Percentiles rank a stretch among this genome's conserved stretches.
Conservation (phyloP, 495 filamentous ascomycete species). For the Sordaria brevicollis region DNA sequence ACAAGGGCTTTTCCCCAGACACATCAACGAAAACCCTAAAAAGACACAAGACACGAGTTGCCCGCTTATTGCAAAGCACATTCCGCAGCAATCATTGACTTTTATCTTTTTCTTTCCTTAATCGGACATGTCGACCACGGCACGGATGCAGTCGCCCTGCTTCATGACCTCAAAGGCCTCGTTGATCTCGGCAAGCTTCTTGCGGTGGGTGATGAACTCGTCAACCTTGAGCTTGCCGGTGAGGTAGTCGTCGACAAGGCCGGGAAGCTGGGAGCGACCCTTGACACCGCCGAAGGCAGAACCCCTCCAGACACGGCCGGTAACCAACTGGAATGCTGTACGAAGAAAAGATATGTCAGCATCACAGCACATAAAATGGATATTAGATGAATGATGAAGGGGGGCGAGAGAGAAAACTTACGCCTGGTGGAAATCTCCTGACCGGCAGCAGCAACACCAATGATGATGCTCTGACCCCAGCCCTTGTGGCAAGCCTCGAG, state of each 20-base stretch:
- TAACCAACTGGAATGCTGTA: slow-evolving; percentile 95
- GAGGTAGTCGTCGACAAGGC: slow-evolving; percentile 84
- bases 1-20: neutral
- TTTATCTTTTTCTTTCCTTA: too few species aligned
- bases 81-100: neutral
- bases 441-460: slow-evolving; percentile 93
- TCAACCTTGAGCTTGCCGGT: slow-evolving; percentile 89
- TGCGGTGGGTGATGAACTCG: slow-evolving; percentile 97
- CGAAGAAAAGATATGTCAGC: slow-evolving; percentile 14
- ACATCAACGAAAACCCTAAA: neutral
- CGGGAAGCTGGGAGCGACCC: slow-evolving; percentile 84
- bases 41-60: slow-evolving; percentile 1
- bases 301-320: slow-evolving; percentile 93
- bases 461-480: slow-evolving; percentile 97
- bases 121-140: slow-evolving; percentile 53
- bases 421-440: slow-evolving; percentile 94
- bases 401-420: slow-evolving; percentile 41
- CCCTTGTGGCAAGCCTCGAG: slow-evolving; percentile 99
- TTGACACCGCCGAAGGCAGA: slow-evolving; percentile 98
- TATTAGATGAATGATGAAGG: neutral
- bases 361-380: neutral
- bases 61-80: slow-evolving; percentile 1
- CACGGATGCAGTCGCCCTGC: slow-evolving; percentile 88
- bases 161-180: slow-evolving; percentile 89
- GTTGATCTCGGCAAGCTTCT: slow-evolving; percentile 73